A percentile compares a stretch with the other conserved stretches of the same genome.
These are phyloP conservation scores for Schizochytrium sp. DNA, from an alignment of 108 stramenopile genomes.

Conservation along the genomic window DNA sequence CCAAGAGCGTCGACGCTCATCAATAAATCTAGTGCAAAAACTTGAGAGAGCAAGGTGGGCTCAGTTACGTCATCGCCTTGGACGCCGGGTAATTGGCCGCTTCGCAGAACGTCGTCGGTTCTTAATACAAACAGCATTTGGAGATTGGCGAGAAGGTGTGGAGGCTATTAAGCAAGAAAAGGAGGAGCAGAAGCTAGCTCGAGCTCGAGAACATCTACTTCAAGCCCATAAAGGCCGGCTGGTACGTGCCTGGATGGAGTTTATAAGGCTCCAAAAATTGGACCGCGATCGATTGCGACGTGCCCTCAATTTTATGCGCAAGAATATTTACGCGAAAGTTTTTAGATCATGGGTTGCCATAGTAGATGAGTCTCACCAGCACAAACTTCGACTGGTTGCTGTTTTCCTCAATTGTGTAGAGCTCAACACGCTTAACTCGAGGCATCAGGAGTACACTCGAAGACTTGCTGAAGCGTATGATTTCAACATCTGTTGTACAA, in stretches of 20 bases:
- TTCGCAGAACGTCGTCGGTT: background rate
- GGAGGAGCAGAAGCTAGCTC: background rate
- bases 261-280: constrained; percentile 1
- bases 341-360: background rate
- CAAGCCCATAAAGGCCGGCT: background rate
- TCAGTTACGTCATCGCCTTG: constrained; percentile 25
- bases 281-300: background rate
- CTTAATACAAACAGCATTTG: background rate
- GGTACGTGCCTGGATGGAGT: constrained; percentile 14
- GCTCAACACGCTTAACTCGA: constrained; percentile 15
- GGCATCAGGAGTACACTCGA: background rate
- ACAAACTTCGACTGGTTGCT: constrained; percentile 33
- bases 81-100: constrained; percentile 6
- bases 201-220: background rate
- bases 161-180: background rate
- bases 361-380: background rate
- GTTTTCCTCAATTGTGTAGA: constrained; percentile 42
- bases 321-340: background rate
- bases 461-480: background rate
- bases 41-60: constrained; percentile 23
- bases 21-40: background rate
- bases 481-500: background rate
- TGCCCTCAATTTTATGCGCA: constrained; percentile 34
- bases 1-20: background rate
- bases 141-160: background rate